Evolutionary conservation across 257 asterid species (phyloP).

Genomic region (Cruciata laevipes): DNA sequence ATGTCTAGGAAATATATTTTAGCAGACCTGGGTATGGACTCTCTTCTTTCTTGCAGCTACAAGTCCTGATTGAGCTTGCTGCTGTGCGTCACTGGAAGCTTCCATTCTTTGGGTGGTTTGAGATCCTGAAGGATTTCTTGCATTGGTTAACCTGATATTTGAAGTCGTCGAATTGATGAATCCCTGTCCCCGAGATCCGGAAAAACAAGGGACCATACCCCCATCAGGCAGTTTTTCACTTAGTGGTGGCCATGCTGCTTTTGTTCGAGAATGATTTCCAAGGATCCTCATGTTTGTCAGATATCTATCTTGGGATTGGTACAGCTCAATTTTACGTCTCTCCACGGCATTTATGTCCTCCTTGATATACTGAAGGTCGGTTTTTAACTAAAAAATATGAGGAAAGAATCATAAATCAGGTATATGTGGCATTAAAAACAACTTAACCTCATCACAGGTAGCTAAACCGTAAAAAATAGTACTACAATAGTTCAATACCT

Average conservation of each 20-base stretch:
- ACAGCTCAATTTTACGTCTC: constrained; percentile 60
- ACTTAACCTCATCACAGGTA: constrained; percentile 4
- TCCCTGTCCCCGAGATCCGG: constrained; percentile 37
- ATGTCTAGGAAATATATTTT: not conserved
- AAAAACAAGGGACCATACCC: constrained; percentile 24
- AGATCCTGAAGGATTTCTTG: constrained; percentile 41
- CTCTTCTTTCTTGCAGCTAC: constrained; percentile 59
- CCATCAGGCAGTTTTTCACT: constrained; percentile 38
- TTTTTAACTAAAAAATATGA: constrained; percentile 48
- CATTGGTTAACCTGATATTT: constrained; percentile 38
- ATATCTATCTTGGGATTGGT: constrained; percentile 58
- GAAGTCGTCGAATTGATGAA: constrained; percentile 33
- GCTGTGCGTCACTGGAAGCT: constrained; percentile 44
- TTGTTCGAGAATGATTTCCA: constrained; percentile 42
- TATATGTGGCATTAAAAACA: constrained; percentile 1
- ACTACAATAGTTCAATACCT: constrained; percentile 56
- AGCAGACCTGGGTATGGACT: constrained; percentile 74
- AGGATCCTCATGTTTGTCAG: constrained; percentile 45
- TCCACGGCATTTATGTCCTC: constrained; percentile 84
- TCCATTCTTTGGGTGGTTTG: constrained; percentile 42
- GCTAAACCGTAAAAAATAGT: no score
- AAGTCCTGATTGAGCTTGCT: constrained; percentile 49
- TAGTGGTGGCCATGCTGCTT: constrained; percentile 37
- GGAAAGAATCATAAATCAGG: constrained; percentile 16
- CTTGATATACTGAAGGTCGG: constrained; percentile 71